A percentile compares a stretch with the other conserved stretches of the same genome.
Conservation (phyloP, 768 basidiomycete genomes). For the Tulasnella sp. region DNA sequence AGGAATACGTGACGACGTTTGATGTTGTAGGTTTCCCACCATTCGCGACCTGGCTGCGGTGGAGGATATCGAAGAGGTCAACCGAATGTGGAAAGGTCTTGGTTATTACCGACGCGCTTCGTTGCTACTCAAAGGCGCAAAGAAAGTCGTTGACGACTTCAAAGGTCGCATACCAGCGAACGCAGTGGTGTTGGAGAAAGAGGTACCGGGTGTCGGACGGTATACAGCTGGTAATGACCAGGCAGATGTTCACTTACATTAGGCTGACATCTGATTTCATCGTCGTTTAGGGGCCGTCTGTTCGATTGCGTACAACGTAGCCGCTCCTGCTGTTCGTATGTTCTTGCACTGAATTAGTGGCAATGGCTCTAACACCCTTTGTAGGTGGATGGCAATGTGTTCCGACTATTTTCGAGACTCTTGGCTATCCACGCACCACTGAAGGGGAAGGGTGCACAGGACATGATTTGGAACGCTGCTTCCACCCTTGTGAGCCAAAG, state of each 20-base stretch:
- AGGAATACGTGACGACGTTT: neutral
- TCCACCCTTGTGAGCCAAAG: slow-evolving; percentile 47
- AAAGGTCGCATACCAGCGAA: slow-evolving; percentile 66
- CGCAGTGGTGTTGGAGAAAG: slow-evolving; percentile 64
- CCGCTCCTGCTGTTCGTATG: slow-evolving; percentile 64
- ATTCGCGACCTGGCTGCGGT: slow-evolving; percentile 64
- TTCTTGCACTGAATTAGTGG: neutral
- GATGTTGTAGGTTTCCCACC: slow-evolving; percentile 56
- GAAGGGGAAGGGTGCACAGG: slow-evolving; percentile 63
- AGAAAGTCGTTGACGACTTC: slow-evolving; percentile 56
- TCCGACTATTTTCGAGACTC: slow-evolving; percentile 70
- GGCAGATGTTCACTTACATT: neutral
- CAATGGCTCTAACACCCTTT: neutral
- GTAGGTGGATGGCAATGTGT: slow-evolving; percentile 73
- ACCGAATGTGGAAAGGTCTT: slow-evolving; percentile 80
- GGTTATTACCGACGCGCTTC: slow-evolving; percentile 84
- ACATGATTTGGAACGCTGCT: slow-evolving; percentile 75
- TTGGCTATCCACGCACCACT: slow-evolving; percentile 72
- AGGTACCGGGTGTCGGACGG: slow-evolving; percentile 76
- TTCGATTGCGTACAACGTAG: slow-evolving; percentile 79
- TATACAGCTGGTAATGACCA: slow-evolving; percentile 71
- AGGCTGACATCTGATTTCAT: neutral
- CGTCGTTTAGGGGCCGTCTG: slow-evolving; percentile 29
- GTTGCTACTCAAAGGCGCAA: slow-evolving; percentile 69
- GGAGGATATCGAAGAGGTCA: slow-evolving; percentile 72